phyloP scores from a whole-genome alignment of 2,329 filamentous ascomycete genomes.

The Ophiocordyceps camponoti-leonardi region DNA sequence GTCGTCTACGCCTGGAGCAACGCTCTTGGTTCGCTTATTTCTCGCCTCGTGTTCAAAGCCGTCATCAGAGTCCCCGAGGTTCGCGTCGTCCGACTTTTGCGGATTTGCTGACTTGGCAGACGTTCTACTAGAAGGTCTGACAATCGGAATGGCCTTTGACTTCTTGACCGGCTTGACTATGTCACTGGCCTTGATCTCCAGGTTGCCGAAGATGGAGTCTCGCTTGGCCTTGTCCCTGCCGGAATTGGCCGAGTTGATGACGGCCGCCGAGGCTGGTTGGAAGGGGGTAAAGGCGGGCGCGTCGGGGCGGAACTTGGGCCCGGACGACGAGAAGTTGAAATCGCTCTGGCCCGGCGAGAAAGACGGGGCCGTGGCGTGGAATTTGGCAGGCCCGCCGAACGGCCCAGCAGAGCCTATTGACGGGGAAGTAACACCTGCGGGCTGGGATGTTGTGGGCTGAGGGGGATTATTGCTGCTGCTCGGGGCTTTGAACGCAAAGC shows the following conservation, averaged over 20 bases:
- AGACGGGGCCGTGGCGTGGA: slow-evolving; percentile 51
- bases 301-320: slow-evolving; percentile 56
- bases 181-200: slow-evolving; percentile 44
- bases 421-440: slow-evolving; percentile 7
- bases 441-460: slow-evolving; percentile 30
- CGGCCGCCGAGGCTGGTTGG: slow-evolving; percentile 25
- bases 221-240: slow-evolving; percentile 24
- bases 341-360: slow-evolving; percentile 52
- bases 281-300: slow-evolving; percentile 61
- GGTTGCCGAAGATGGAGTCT: slow-evolving; percentile 50
- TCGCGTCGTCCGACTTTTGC: slow-evolving; percentile 5
- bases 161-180: slow-evolving; percentile 49
- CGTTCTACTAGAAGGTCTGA: slow-evolving; percentile 42
- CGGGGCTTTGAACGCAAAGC: slow-evolving; percentile 35
- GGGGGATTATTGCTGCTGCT: slow-evolving; percentile 16
- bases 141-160: slow-evolving; percentile 71
- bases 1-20: slow-evolving; percentile 48
- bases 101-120: slow-evolving; percentile 14
- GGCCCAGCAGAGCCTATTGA: slow-evolving; percentile 12
- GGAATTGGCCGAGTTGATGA: slow-evolving; percentile 26
- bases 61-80: slow-evolving; percentile 28
- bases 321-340: slow-evolving; percentile 52
- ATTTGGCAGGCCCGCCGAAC: slow-evolving; percentile 25
- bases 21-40: slow-evolving; percentile 57
- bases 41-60: slow-evolving; percentile 48